Conservation (phyloP, 345 rosid genomes). For the Moricandia moricandioides region DNA sequence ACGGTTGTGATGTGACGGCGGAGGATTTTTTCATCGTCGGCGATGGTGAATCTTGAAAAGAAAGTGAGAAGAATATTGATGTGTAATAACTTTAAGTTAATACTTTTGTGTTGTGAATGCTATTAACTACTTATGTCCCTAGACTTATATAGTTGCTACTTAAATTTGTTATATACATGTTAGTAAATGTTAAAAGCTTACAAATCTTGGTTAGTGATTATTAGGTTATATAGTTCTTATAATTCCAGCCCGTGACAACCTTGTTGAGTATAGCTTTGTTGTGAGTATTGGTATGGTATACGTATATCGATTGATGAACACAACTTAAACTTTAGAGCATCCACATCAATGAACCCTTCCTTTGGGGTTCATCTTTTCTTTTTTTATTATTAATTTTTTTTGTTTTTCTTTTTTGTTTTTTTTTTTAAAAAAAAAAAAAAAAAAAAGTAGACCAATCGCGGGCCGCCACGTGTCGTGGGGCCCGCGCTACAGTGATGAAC, state of each 20-base stretch:
- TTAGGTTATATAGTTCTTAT: too few relatives aligned
- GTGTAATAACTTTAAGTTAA: not conserved
- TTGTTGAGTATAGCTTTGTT: constrained; percentile 20
- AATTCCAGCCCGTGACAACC: too few relatives aligned
- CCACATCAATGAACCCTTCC: too few relatives aligned
- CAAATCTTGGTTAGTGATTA: too few relatives aligned
- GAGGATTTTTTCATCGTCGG: constrained; percentile 30
- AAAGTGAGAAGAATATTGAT: not conserved
- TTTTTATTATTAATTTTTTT: too few relatives aligned
- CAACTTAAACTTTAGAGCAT: too few relatives aligned
- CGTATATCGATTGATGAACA: not conserved
- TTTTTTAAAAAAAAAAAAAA: too few relatives aligned
- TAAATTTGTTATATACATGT: not conserved
- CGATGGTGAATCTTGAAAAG: not conserved
- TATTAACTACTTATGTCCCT: constrained; percentile 14
- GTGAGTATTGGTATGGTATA: not conserved
- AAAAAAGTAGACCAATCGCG: too few relatives aligned
- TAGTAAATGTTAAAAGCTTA: constrained; percentile 16
- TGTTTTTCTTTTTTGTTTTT: too few relatives aligned
- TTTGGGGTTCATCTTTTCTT: too few relatives aligned
- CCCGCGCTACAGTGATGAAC: too few relatives aligned
- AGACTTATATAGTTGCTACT: constrained; percentile 20
- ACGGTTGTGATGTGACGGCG: constrained; percentile 12
- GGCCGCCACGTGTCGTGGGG: too few relatives aligned
- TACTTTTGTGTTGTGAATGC: not conserved